Evolutionary conservation across 768 basidiomycete genomes (phyloP).

Genomic region (Boletus vermiculosoides): DNA sequence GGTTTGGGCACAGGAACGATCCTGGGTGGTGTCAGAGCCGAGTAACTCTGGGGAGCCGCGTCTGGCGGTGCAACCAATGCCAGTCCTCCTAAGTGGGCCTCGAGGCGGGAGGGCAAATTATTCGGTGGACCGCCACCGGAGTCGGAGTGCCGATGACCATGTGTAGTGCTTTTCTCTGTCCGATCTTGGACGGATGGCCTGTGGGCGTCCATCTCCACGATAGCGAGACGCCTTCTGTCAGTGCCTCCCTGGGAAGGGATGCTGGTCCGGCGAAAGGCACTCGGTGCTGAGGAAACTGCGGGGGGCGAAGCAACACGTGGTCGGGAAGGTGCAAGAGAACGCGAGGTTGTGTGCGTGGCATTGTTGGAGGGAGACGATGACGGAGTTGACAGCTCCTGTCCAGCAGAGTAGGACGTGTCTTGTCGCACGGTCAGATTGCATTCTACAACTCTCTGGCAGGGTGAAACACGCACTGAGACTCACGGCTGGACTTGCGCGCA

Average conservation of each 20-base stretch:
- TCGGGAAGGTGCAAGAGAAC: slow-evolving; percentile 4
- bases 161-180: slow-evolving; percentile 20
- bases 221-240: slow-evolving; percentile 65
- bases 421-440: slow-evolving; percentile 2
- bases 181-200: slow-evolving; percentile 26
- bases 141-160: slow-evolving; percentile 18
- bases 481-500: slow-evolving; percentile 12
- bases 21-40: slow-evolving; percentile 52
- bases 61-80: slow-evolving; percentile 75
- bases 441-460: neutral
- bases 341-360: slow-evolving; percentile 23
- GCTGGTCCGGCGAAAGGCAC: slow-evolving; percentile 45
- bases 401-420: slow-evolving; percentile 47
- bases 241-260: slow-evolving; percentile 56
- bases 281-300: slow-evolving; percentile 28
- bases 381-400: slow-evolving; percentile 22
- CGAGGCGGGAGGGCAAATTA: slow-evolving; percentile 38
- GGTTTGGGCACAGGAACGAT: slow-evolving; percentile 42
- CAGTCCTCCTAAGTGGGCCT: slow-evolving; percentile 43
- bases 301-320: slow-evolving; percentile 27
- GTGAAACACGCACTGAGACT: slow-evolving; percentile 16
- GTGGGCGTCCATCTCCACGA: slow-evolving; percentile 56
- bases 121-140: slow-evolving; percentile 30
- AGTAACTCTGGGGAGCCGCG: slow-evolving; percentile 52
- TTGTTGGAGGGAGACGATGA: slow-evolving; percentile 37